These are phyloP conservation scores for Bidens hawaiensis DNA, from an alignment of 140 eudicot species.

Conservation along the genomic window DNA sequence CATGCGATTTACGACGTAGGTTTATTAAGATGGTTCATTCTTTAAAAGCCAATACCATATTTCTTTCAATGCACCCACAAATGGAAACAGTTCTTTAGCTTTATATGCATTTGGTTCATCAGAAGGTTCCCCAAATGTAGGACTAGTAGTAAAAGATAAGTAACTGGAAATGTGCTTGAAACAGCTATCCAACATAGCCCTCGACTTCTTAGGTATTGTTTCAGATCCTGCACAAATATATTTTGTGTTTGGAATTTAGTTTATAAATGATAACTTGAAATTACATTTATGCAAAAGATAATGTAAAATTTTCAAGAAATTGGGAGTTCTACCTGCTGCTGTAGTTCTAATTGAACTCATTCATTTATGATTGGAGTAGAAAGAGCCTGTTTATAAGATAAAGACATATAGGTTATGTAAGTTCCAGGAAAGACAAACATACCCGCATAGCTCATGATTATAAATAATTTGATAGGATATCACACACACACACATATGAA, in stretches of 20 bases:
- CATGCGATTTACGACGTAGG: no score
- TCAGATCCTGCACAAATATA: constrained; percentile 26
- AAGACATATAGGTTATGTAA: neutral
- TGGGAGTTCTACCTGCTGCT: constrained; percentile 47
- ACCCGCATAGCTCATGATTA: no score
- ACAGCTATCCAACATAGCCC: constrained; percentile 72
- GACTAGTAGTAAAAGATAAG: constrained; percentile 72
- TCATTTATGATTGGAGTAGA: constrained; percentile 72
- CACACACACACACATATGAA: no score
- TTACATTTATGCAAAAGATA: neutral
- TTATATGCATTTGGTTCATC: constrained; percentile 28
- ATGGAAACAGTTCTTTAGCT: neutral
- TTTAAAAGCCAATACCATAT: neutral
- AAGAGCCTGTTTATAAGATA: constrained; percentile 43
- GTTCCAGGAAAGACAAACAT: neutral
- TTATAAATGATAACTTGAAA: no score
- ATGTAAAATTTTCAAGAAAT: neutral
- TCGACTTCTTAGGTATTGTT: constrained; percentile 66
- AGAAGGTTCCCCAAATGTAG: constrained; percentile 80
- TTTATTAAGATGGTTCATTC: no score
- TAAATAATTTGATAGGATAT: no score
- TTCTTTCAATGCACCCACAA: neutral
- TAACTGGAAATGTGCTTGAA: constrained; percentile 76
- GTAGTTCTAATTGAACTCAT: constrained; percentile 56
- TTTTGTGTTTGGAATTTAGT: neutral